phyloP scores from a whole-genome alignment of 768 basidiomycete genomes.

The Paxillus ammoniavirescens region DNA sequence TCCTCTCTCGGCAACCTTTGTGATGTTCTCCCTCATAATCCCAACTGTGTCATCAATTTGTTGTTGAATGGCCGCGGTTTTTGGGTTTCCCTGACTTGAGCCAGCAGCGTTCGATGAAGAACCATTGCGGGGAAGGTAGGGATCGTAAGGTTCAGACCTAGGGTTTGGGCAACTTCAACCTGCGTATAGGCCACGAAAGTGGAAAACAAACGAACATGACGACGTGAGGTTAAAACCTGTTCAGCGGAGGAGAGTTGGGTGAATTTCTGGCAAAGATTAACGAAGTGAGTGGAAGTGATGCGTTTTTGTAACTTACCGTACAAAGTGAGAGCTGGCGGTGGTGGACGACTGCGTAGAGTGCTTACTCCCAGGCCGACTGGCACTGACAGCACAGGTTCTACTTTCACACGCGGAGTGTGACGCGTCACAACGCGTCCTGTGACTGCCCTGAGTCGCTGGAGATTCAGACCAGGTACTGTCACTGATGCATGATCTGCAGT shows the following conservation, averaged over 20 bases:
- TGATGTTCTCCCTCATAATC: constrained; percentile 98
- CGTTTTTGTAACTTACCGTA: constrained; percentile 18
- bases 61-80: constrained; percentile 94
- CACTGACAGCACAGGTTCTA: background rate
- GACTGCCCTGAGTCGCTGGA: no score
- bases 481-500: no score
- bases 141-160: constrained; percentile 99
- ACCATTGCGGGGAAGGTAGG: constrained; percentile 89
- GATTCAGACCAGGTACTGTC: no score
- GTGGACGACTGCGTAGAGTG: constrained; percentile 21
- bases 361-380: constrained; percentile 12
- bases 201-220: constrained; percentile 26
- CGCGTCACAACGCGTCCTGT: constrained; percentile 6
- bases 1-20: constrained; percentile 91
- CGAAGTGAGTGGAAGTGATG: background rate
- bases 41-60: constrained; percentile 97
- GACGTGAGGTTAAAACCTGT: background rate
- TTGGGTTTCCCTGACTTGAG: constrained; percentile 55
- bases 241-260: background rate
- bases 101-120: constrained; percentile 54
- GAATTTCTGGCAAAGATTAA: background rate
- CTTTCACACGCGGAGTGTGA: constrained; percentile 17
- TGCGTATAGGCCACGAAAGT: background rate
- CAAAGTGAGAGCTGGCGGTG: constrained; percentile 16
- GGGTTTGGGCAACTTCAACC: constrained; percentile 10